Percentiles rank a stretch among this genome's conserved stretches.
Evolutionary conservation across 2,329 filamentous ascomycete genomes (phyloP).

Genomic region (Aspergillus sp.): DNA sequence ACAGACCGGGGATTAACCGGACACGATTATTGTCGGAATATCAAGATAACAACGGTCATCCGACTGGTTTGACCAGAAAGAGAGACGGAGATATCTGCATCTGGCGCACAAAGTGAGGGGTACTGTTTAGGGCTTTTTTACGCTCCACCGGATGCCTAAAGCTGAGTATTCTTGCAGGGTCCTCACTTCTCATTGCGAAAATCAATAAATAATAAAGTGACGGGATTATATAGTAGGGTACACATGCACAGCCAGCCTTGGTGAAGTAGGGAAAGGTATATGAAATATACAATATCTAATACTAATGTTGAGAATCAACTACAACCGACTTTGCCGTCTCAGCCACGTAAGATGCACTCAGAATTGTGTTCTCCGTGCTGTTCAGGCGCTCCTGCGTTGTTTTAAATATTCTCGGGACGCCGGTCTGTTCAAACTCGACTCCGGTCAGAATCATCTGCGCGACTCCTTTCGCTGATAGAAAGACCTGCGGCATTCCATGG

Average conservation of each 20-base stretch:
- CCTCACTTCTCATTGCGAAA: too few relatives aligned
- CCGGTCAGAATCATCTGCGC: background rate
- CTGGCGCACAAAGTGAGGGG: background rate
- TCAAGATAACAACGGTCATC: background rate
- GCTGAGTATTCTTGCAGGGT: too few relatives aligned
- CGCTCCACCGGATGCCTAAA: too few relatives aligned
- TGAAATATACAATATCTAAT: too few relatives aligned
- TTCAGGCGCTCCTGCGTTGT: background rate
- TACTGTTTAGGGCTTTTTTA: background rate
- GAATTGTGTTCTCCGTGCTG: background rate
- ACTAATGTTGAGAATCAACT: background rate
- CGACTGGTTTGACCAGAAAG: background rate
- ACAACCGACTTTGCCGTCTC: background rate
- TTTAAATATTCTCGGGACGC: conserved; percentile 1
- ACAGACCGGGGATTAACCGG: background rate
- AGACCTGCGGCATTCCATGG: conserved; percentile 59
- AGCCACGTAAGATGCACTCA: background rate
- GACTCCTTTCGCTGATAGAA: conserved; percentile 4
- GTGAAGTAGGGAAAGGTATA: too few relatives aligned
- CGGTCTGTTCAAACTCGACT: background rate
- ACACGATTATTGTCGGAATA: too few relatives aligned
- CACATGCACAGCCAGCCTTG: too few relatives aligned
- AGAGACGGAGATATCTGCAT: too few relatives aligned
- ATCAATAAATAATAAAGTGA: too few relatives aligned
- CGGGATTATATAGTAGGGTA: too few relatives aligned